phyloP scores from a whole-genome alignment of 2,329 filamentous ascomycete genomes.

The Pleomassaria siparia region DNA sequence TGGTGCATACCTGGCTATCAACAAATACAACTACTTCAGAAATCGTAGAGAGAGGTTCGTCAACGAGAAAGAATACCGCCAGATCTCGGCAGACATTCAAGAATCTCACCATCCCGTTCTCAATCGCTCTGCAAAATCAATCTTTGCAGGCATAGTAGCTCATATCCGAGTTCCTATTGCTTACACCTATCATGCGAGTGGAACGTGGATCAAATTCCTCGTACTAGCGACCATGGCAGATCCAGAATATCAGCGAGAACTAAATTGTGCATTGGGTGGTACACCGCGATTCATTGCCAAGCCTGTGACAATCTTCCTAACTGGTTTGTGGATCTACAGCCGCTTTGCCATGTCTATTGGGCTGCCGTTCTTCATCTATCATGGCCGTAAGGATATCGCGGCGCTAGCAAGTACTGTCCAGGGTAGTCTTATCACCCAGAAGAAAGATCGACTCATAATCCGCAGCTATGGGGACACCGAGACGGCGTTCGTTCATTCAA shows the following conservation, averaged over 20 bases:
- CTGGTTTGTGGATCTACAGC: slow-evolving; percentile 52
- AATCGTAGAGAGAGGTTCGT: slow-evolving; percentile 22
- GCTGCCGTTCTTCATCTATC: slow-evolving; percentile 52
- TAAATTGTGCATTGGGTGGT: slow-evolving; percentile 47
- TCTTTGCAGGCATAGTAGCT: slow-evolving; percentile 25
- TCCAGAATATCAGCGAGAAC: slow-evolving; percentile 54
- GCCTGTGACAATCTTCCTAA: slow-evolving; percentile 46
- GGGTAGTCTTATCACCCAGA: slow-evolving; percentile 51
- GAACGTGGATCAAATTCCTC: slow-evolving; percentile 51
- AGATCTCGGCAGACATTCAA: slow-evolving; percentile 36
- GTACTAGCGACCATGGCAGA: slow-evolving; percentile 55
- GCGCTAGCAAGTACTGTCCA: slow-evolving; percentile 53
- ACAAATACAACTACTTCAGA: slow-evolving; percentile 37
- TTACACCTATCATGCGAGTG: slow-evolving; percentile 47
- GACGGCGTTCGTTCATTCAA: slow-evolving; percentile 51
- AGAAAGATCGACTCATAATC: slow-evolving; percentile 51
- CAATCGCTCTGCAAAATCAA: slow-evolving; percentile 27
- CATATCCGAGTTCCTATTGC: slow-evolving; percentile 40
- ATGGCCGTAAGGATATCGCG: slow-evolving; percentile 52
- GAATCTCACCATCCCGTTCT: slow-evolving; percentile 33
- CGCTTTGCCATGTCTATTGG: slow-evolving; percentile 47
- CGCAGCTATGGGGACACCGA: slow-evolving; percentile 51
- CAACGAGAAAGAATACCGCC: slow-evolving; percentile 34
- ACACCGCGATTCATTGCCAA: slow-evolving; percentile 40
- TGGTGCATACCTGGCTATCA: slow-evolving; percentile 43